Evolutionary conservation across 1,284 basidiomycete species (phyloP).

Genomic region (Ganoderma multipileum): DNA sequence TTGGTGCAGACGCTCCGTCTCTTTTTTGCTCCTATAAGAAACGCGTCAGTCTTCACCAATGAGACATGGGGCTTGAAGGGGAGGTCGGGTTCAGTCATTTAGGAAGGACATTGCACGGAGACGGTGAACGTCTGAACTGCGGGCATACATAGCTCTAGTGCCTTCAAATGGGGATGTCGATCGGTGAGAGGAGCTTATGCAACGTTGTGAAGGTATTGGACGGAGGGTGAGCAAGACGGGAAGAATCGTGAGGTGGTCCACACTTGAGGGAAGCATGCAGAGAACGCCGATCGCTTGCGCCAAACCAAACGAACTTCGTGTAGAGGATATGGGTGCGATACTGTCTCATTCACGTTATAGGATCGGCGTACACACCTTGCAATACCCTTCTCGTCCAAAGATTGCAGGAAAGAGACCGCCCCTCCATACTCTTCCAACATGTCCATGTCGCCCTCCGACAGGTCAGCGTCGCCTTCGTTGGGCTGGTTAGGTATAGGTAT

Average conservation of each 20-base stretch:
- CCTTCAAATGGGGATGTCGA: too few relatives aligned
- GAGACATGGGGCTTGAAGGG: not conserved
- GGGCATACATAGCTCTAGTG: not conserved
- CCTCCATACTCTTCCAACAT: slow-evolving; percentile 66
- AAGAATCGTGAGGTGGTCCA: not conserved
- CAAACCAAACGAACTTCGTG: not conserved
- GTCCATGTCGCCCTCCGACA: slow-evolving; percentile 70
- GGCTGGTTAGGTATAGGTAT: slow-evolving; percentile 66
- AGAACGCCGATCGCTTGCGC: not conserved
- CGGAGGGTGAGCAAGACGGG: not conserved
- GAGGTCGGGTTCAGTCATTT: not conserved
- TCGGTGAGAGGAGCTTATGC: not conserved
- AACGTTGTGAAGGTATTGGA: not conserved
- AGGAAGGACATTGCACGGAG: not conserved
- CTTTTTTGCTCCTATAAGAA: slow-evolving; percentile 77
- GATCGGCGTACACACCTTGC: slow-evolving; percentile 57
- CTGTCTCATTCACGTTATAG: not conserved
- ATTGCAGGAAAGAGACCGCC: slow-evolving; percentile 63
- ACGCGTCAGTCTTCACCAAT: not conserved
- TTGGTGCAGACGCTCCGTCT: slow-evolving; percentile 68
- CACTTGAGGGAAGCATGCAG: not conserved
- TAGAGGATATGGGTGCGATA: not conserved
- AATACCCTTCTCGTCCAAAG: slow-evolving; percentile 74
- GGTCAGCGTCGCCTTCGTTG: slow-evolving; percentile 50
- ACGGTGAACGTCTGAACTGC: not conserved